phyloP scores from a whole-genome alignment of 352 stramenopile species.

The Phytophthora uliginosa region DNA sequence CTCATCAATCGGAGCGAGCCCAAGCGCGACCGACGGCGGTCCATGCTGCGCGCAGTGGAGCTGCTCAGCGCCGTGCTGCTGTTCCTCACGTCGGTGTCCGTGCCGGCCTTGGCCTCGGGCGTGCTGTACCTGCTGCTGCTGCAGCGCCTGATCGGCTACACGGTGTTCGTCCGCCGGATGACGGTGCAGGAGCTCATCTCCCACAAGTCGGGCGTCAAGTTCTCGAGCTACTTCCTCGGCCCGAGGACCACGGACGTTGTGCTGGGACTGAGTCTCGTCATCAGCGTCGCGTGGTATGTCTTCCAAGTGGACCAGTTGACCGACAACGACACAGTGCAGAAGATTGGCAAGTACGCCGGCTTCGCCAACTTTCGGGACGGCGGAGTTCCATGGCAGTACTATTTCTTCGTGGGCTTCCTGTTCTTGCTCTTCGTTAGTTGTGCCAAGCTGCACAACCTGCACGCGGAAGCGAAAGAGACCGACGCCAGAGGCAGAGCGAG shows the following conservation, averaged over 20 bases:
- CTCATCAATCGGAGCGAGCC: conserved; percentile 42
- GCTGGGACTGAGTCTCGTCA: conserved; percentile 51
- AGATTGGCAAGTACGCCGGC: conserved; percentile 63
- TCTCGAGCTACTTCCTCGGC: conserved; percentile 60
- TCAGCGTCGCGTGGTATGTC: conserved; percentile 69
- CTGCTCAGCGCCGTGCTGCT: conserved; percentile 60
- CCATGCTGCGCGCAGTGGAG: conserved; percentile 54
- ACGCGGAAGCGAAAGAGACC: conserved; percentile 31
- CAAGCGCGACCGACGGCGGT: conserved; percentile 33
- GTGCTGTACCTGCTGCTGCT: conserved; percentile 75
- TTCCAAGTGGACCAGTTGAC: conserved; percentile 59
- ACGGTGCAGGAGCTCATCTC: conserved; percentile 64
- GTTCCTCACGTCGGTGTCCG: conserved; percentile 66
- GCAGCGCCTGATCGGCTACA: conserved; percentile 71
- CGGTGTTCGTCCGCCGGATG: conserved; percentile 69
- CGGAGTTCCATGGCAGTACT: conserved; percentile 69
- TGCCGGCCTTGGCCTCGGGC: conserved; percentile 64
- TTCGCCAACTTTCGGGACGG: conserved; percentile 64
- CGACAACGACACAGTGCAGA: conserved; percentile 37
- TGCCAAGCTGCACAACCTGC: conserved; percentile 79
- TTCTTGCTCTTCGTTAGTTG: conserved; percentile 70
- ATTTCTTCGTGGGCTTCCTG: conserved; percentile 68
- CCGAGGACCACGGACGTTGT: conserved; percentile 49
- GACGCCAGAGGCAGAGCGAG: conserved; percentile 18
- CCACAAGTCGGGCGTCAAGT: conserved; percentile 33